A percentile compares a stretch with the other conserved stretches of the same genome.
phyloP scores from a whole-genome alignment of 208 protist species.

The Leishmania gerbilli region DNA sequence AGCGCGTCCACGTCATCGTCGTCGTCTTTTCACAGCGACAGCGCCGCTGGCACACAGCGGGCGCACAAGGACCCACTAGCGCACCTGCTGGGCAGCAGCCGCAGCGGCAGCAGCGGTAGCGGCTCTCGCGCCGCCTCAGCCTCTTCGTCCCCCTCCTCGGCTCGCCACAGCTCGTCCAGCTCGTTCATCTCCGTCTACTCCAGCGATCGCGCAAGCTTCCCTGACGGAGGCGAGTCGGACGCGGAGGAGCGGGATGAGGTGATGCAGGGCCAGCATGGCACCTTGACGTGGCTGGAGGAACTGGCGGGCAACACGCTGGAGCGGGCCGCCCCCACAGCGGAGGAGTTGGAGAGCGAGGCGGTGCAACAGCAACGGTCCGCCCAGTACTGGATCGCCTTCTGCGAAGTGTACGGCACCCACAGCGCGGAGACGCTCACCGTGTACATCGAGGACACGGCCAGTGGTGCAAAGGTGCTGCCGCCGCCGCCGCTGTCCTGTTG shows the following conservation, averaged over 20 bases:
- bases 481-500: constrained; percentile 58
- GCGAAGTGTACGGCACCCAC: constrained; percentile 76
- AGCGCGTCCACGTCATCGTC: neutral
- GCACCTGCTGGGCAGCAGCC: neutral
- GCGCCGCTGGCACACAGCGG: neutral
- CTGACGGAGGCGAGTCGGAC: constrained; percentile 12
- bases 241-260: constrained; percentile 5
- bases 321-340: constrained; percentile 15
- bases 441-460: constrained; percentile 53
- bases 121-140: neutral
- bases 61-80: neutral
- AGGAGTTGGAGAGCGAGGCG: constrained; percentile 37
- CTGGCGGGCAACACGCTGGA: constrained; percentile 21
- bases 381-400: constrained; percentile 76
- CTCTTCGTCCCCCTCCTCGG: constrained; percentile 14
- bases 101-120: neutral
- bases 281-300: constrained; percentile 38
- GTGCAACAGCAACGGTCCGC: constrained; percentile 46
- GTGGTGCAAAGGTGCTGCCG: constrained; percentile 43
- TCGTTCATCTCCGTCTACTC: constrained; percentile 49
- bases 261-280: constrained; percentile 20
- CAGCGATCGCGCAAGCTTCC: constrained; percentile 40
- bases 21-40: neutral
- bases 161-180: constrained; percentile 19
- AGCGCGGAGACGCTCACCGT: constrained; percentile 53